Percentiles rank a stretch among this genome's conserved stretches.
phyloP scores from a whole-genome alignment of 2,329 filamentous ascomycete genomes.

The Apiospora marii region DNA sequence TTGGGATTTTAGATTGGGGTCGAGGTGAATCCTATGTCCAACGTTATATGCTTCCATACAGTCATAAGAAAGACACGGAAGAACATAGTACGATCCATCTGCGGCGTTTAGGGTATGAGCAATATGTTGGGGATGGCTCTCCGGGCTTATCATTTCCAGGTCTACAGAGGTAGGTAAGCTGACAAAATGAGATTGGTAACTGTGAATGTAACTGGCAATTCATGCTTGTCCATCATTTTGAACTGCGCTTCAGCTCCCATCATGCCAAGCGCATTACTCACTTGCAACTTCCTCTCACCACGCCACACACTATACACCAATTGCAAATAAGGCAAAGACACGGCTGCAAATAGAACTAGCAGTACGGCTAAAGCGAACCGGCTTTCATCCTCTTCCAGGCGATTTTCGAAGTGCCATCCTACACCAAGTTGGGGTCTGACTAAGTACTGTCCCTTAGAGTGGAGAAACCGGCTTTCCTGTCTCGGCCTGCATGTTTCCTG shows the following conservation, averaged over 20 bases:
- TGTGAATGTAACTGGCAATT: neutral
- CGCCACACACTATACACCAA: neutral
- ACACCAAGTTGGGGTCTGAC: neutral
- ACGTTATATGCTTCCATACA: neutral
- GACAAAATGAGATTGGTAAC: neutral
- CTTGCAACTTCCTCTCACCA: neutral
- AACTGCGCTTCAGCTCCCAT: neutral
- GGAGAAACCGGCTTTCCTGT: neutral
- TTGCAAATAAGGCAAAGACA: neutral
- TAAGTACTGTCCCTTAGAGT: neutral
- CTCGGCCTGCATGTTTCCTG: neutral
- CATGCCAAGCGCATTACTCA: neutral
- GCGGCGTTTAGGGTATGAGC: neutral
- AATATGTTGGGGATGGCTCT: neutral
- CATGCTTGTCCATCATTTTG: neutral
- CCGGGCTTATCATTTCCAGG: neutral
- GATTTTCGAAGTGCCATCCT: neutral
- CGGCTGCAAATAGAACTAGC: neutral
- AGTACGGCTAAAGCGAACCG: neutral
- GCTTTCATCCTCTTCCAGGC: neutral
- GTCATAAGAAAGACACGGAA: neutral
- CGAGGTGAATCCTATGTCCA: slow-evolving; percentile 32
- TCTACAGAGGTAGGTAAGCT: neutral
- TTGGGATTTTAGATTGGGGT: neutral
- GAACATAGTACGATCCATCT: neutral